Percentiles rank a stretch among this genome's conserved stretches.
phyloP scores from a whole-genome alignment of 2,329 filamentous ascomycete genomes.

The Tothia fuscella region DNA sequence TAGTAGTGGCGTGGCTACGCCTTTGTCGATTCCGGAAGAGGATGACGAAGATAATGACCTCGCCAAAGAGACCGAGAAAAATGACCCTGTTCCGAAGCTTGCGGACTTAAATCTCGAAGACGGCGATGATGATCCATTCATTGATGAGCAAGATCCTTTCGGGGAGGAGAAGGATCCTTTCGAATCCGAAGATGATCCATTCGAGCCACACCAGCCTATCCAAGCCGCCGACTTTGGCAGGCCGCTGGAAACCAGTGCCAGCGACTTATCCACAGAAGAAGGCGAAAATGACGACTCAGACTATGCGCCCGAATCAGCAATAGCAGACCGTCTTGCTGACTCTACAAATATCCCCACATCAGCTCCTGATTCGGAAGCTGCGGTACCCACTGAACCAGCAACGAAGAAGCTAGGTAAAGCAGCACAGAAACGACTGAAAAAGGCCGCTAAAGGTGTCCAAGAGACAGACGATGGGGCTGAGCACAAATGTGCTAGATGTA shows the following conservation, averaged over 20 bases:
- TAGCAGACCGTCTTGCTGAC: slow-evolving; percentile 23
- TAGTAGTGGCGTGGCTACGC: slow-evolving; percentile 22
- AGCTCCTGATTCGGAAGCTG: slow-evolving; percentile 6
- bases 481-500: slow-evolving; percentile 66
- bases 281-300: slow-evolving; percentile 19
- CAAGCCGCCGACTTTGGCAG: slow-evolving; percentile 1
- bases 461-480: slow-evolving; percentile 25
- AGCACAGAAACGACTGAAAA: slow-evolving; percentile 35
- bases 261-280: background rate
- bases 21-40: slow-evolving; percentile 21
- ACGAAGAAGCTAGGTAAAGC: slow-evolving; percentile 33
- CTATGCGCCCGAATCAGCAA: slow-evolving; percentile 24
- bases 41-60: slow-evolving; percentile 18
- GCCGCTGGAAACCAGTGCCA: background rate
- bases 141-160: slow-evolving; percentile 7
- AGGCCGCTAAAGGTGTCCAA: slow-evolving; percentile 29
- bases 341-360: slow-evolving; percentile 10
- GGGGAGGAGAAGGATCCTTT: background rate
- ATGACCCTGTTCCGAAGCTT: slow-evolving; percentile 13
- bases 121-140: slow-evolving; percentile 11
- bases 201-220: background rate
- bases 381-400: slow-evolving; percentile 14
- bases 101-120: slow-evolving; percentile 16
- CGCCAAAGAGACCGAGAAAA: too few relatives aligned
- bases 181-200: slow-evolving; percentile 9